phyloP scores from a whole-genome alignment of 257 asterid species.

The Penstemon newberryi region DNA sequence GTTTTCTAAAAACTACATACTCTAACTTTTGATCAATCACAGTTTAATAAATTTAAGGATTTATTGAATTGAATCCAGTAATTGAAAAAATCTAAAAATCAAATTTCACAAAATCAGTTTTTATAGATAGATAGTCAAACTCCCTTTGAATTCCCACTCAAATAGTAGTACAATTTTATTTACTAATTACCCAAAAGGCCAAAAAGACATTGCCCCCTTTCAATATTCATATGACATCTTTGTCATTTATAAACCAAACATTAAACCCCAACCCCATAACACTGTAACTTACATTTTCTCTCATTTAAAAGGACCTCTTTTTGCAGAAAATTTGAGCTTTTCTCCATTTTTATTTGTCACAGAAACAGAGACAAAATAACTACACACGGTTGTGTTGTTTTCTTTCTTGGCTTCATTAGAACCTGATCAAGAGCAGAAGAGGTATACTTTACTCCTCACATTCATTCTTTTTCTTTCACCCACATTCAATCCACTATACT shows the following conservation, averaged over 20 bases:
- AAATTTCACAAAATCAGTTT: no score
- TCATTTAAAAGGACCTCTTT: no score
- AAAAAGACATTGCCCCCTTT: no score
- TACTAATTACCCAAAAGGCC: constrained; percentile 31
- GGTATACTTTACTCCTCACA: constrained; percentile 22
- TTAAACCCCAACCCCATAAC: no score
- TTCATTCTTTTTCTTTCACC: constrained; percentile 25
- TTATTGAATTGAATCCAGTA: no score
- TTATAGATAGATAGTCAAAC: constrained; percentile 7
- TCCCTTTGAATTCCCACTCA: constrained; percentile 12
- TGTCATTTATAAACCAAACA: constrained; percentile 37
- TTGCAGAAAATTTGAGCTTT: constrained; percentile 21
- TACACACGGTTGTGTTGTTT: constrained; percentile 34
- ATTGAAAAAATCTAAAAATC: no score
- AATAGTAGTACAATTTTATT: constrained; percentile 39
- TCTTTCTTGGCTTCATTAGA: constrained; percentile 41
- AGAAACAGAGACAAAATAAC: constrained; percentile 25
- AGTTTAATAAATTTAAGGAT: no score
- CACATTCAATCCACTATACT: neutral
- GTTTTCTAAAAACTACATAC: no score
- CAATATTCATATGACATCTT: constrained; percentile 29
- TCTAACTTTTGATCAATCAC: no score
- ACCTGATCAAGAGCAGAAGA: neutral
- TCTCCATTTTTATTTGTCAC: constrained; percentile 22
- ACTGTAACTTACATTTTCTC: no score